Base-by-base conservation (phyloP, 345 rosid genomes). In the Lenwebbia sp. region DNA sequence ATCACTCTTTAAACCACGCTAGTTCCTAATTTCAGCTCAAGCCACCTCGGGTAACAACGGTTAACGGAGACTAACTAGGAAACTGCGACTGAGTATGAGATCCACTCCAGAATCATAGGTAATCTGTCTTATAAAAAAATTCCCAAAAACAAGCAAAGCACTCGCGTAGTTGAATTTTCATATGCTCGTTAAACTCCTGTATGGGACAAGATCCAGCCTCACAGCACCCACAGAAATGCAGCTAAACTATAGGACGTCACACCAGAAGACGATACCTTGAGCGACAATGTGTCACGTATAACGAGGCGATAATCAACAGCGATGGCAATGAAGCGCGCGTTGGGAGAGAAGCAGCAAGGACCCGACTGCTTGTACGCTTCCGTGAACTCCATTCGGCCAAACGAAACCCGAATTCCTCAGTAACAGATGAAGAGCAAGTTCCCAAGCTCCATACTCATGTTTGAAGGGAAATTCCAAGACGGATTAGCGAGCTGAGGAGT, bases 281-380 rank as follows among this genome's bases (percentile, higher is more conserved):
- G 95, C 41, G 98, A 94, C 81, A 92, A 89, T 4, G 98, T 91
- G 65, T 96, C 98, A 6, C 99, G 96, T 83, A 97, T 93, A 85
- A 97, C 99, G 83, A 97, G 94, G 62, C 99, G 98, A 50, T 95
- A 96, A 88, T 94, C 98, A 11, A 91, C 95, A 37, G 98, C 98
- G 87, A 94, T 94, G 86, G 99, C 99, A 65, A 96, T 89, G 92
- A 92, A 96, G 53, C 96, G 97, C 82, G 98, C 88, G 89, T 97
- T 93, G 53, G 99, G 99, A 28, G 99, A 97, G 89, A 97, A 97
- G 84, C 95, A 93, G 87, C 94, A 94, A 40, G 98, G 96, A 54
- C 99, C 99, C 26, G 99, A 91, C 87, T 92, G 99, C 89, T 95
- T 94, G 88, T 92, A 94, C 85, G 99, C 88, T 30, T 94, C 99